phyloP scores from a whole-genome alignment of 345 rosid species.

The Eucalyptus sp. region DNA sequence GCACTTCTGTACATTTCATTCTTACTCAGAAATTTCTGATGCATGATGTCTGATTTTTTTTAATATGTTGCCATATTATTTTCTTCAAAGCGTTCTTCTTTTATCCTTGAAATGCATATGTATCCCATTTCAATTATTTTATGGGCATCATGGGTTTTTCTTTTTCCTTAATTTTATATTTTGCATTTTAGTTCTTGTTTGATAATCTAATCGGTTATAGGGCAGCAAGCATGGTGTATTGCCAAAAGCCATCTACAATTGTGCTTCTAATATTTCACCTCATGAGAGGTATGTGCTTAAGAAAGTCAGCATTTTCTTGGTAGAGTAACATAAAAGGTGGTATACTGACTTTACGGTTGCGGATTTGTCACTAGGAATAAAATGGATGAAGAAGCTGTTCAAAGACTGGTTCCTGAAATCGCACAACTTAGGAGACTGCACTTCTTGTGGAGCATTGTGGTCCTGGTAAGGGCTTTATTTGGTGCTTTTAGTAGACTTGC shows the following conservation, averaged over 20 bases:
- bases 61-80: neutral
- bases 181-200: neutral
- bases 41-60: neutral
- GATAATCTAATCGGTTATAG: neutral
- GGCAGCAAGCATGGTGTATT: conserved; percentile 28
- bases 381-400: conserved; percentile 23
- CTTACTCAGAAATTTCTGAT: neutral
- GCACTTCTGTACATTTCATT: neutral
- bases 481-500: neutral
- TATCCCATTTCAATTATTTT: neutral
- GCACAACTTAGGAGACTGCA: conserved; percentile 56
- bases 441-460: conserved; percentile 47
- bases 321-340: neutral
- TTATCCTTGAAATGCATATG: neutral
- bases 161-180: neutral
- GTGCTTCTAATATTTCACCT: conserved; percentile 49
- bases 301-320: neutral
- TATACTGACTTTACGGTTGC: conserved; percentile 7
- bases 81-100: neutral
- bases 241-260: conserved; percentile 33
- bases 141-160: neutral
- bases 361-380: conserved; percentile 30
- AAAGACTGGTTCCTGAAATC: conserved; percentile 38
- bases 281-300: conserved; percentile 30
- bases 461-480: conserved; percentile 46